phyloP scores from a whole-genome alignment of 2,329 filamentous ascomycete species.

The Hymenoscyphus scutula region DNA sequence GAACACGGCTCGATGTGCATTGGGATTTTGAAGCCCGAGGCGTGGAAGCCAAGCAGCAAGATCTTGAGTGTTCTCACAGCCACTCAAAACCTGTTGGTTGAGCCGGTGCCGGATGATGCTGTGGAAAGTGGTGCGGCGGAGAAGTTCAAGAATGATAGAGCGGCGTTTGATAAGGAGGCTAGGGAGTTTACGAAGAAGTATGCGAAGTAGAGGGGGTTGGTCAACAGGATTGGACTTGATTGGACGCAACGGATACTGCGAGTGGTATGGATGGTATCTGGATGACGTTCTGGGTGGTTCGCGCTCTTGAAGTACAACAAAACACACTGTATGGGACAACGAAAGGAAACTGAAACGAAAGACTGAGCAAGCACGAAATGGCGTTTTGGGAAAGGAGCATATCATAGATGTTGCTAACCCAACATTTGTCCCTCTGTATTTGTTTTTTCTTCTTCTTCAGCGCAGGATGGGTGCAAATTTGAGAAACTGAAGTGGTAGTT shows the following conservation, averaged over 20 bases:
- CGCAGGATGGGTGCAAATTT: neutral
- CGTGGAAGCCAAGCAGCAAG: slow-evolving; percentile 73
- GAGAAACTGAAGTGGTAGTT: too few relatives aligned
- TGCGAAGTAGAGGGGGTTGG: slow-evolving; percentile 48
- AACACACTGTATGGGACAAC: too few relatives aligned
- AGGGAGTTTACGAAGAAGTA: slow-evolving; percentile 67
- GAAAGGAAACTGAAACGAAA: too few relatives aligned
- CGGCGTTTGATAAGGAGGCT: slow-evolving; percentile 63
- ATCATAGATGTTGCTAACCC: neutral
- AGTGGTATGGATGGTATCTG: neutral
- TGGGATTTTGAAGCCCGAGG: slow-evolving; percentile 66
- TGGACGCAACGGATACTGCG: too few relatives aligned
- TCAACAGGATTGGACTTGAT: neutral
- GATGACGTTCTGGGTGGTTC: too few relatives aligned
- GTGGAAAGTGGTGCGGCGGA: slow-evolving; percentile 68
- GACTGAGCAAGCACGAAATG: neutral
- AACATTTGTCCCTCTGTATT: neutral
- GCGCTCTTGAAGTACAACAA: too few relatives aligned
- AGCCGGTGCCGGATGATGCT: slow-evolving; percentile 70
- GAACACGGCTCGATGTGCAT: slow-evolving; percentile 74
- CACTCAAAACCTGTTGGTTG: slow-evolving; percentile 60
- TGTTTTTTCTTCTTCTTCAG: neutral
- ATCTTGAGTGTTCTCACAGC: slow-evolving; percentile 64
- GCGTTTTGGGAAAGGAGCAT: neutral
- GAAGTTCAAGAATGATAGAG: slow-evolving; percentile 62